Evolutionary conservation across 345 rosid genomes (phyloP).

Genomic region (Toxicodendron radicans): DNA sequence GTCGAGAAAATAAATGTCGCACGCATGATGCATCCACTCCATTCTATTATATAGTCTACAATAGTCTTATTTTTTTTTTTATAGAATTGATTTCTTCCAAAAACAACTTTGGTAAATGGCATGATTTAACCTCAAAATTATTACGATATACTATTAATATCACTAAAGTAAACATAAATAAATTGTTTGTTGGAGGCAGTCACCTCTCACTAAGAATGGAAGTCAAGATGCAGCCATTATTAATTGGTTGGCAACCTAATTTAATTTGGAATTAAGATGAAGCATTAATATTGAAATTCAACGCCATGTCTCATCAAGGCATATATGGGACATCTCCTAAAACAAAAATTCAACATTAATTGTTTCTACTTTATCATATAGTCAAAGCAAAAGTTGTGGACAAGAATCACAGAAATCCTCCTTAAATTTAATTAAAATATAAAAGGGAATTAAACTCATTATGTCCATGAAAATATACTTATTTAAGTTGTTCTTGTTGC

Average conservation of each 20-base stretch:
- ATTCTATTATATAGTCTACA: no score
- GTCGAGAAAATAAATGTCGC: no score
- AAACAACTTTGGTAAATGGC: not conserved
- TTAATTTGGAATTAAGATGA: not conserved
- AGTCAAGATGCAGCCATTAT: not conserved
- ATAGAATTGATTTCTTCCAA: no score
- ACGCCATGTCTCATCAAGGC: conserved; percentile 10
- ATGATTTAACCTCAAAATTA: no score
- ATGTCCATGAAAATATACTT: conserved; percentile 18
- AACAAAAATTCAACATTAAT: conserved; percentile 2
- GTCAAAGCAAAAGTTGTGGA: conserved; percentile 1
- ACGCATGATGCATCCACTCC: no score
- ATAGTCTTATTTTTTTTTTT: no score
- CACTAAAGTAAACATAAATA: not conserved
- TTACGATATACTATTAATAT: not conserved
- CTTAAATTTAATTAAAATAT: not conserved
- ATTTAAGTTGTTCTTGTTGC: not conserved
- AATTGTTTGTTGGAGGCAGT: not conserved
- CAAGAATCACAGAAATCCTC: not conserved
- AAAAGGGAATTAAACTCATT: not conserved
- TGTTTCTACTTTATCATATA: not conserved
- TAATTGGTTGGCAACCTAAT: conserved; percentile 1
- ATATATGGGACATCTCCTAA: not conserved
- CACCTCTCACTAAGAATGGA: not conserved
- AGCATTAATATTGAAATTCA: not conserved